These are phyloP conservation scores for Zelonia costaricensis DNA, from an alignment of 208 protist species.

Conservation along the genomic window DNA sequence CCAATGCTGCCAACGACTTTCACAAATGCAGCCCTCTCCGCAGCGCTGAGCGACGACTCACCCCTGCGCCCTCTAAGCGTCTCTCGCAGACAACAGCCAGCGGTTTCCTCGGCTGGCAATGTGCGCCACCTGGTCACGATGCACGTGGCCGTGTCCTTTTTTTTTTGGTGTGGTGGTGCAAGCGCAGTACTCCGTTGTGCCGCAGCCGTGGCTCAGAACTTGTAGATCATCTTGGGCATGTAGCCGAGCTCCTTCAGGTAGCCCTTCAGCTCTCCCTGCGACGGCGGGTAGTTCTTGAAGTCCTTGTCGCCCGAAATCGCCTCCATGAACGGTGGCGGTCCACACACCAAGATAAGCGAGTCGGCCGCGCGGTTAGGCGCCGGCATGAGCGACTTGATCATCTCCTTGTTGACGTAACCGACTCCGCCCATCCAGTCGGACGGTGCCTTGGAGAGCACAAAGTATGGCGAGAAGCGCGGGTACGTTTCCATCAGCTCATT, in stretches of 20 bases:
- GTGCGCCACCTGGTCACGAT: no score
- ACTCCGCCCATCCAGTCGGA: constrained; percentile 92
- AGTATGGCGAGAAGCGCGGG: constrained; percentile 92
- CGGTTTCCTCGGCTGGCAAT: no score
- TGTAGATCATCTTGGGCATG: constrained; percentile 88
- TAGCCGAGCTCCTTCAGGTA: constrained; percentile 90
- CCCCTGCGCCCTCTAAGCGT: no score
- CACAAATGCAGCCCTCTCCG: no score
- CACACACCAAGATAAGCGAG: constrained; percentile 87
- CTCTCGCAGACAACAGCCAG: no score
- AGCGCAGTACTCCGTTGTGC: background rate
- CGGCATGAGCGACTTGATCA: constrained; percentile 90
- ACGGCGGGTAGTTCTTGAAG: constrained; percentile 65
- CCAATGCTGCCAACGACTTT: no score
- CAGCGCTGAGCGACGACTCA: no score
- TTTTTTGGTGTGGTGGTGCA: background rate
- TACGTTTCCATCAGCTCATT: constrained; percentile 89
- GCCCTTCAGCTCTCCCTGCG: constrained; percentile 85
- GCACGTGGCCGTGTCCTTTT: background rate
- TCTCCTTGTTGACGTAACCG: constrained; percentile 87
- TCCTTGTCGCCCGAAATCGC: constrained; percentile 90
- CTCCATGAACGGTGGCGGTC: constrained; percentile 89
- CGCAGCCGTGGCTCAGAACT: constrained; percentile 59
- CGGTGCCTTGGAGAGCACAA: constrained; percentile 88
- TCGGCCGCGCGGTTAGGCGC: constrained; percentile 77